Base-by-base conservation (phyloP, 345 rosid species). In the Anacardium occidentale region DNA sequence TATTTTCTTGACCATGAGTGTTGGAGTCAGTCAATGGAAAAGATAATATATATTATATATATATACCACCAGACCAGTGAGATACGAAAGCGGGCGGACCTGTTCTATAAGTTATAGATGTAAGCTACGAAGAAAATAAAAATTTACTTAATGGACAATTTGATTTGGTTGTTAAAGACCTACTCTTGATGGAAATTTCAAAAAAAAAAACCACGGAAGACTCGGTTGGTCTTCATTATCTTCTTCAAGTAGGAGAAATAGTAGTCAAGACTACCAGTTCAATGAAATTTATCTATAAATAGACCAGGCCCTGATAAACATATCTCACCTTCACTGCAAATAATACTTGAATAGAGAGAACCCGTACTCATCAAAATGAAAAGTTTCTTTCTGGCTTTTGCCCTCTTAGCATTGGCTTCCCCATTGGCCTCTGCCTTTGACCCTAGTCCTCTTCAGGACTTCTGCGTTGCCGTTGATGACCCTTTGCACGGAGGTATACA, bases 361-460 rank as follows among this genome's bases (percentile, higher is more conserved):
- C 37, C 1, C 0, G 7, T 71, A 25, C 5, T 26, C 22, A 58
- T 47, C 45, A 73, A 48, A 24, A 69, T 57, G 75, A 74, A 72
- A 75, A 48, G 60, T 45, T 7, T 15, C 42, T 34, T 58, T 58
- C 5, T 58, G 0, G 62, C 34, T 58, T 58, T 6, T 37, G 42
- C 42, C 42, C 0, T 37, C 42, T 37, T 37, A 7, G 42, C 42
- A 5, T 37, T 37, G 42, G 42, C 42, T 37, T 37, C 42, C 42
- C 0, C 42, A 37, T 37, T 37, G 5, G 42, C 42, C 42, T 37
- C 8, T 37, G 42, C 42, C 7, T 37, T 37, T 37, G 42, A 37
- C 42, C 42, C 42, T 9, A 37, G 42, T 37, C 42, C 42, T 6
- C 42, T 37, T 37, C 9, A 37, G 42, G 42, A 37, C 42, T 37